phyloP scores from a whole-genome alignment of 352 stramenopile genomes.

The Phytophthora sp. region DNA sequence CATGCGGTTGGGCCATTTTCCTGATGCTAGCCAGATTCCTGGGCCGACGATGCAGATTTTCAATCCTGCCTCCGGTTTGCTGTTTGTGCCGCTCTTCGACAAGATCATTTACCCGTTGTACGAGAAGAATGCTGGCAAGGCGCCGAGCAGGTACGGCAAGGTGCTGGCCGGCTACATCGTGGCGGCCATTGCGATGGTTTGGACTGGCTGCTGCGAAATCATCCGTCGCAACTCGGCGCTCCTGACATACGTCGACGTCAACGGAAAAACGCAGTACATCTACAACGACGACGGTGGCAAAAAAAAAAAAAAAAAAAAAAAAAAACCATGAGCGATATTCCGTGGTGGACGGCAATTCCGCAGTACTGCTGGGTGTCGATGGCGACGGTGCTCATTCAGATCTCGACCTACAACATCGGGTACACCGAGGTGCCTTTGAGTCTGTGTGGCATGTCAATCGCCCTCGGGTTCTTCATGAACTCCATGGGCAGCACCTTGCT shows the following conservation, averaged over 20 bases:
- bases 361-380: constrained; percentile 26
- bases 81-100: constrained; percentile 51
- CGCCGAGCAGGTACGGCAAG: constrained; percentile 45
- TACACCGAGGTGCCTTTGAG: constrained; percentile 23
- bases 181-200: constrained; percentile 46
- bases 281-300: constrained; percentile 27
- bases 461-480: constrained; percentile 29
- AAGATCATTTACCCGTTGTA: constrained; percentile 51
- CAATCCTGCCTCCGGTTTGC: constrained; percentile 42
- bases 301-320: no score
- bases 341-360: constrained; percentile 20
- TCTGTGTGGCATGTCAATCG: constrained; percentile 27
- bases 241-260: constrained; percentile 28
- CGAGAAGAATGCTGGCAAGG: constrained; percentile 44
- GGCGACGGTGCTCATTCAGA: constrained; percentile 28
- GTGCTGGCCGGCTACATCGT: constrained; percentile 43
- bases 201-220: constrained; percentile 42
- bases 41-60: constrained; percentile 58
- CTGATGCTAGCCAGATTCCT: constrained; percentile 49
- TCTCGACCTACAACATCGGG: constrained; percentile 31
- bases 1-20: constrained; percentile 39
- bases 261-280: constrained; percentile 24
- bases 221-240: constrained; percentile 35
- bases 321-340: constrained; percentile 24
- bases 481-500: constrained; percentile 26